Evolutionary conservation across 2,329 filamentous ascomycete species (phyloP).

Genomic region (Alternaria postmessia): DNA sequence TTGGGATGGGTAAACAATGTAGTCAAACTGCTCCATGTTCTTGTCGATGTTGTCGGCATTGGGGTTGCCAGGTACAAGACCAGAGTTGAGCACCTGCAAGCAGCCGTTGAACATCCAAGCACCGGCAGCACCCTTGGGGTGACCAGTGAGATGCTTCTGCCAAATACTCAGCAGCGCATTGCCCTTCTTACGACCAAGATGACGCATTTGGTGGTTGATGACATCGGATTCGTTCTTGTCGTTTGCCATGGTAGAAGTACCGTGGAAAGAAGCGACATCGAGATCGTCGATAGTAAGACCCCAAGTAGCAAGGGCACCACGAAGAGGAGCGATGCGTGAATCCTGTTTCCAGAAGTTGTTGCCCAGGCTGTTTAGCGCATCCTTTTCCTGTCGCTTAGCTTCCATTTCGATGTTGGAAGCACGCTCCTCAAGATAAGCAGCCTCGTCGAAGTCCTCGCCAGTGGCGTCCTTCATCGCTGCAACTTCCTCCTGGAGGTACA

Average conservation of each 20-base stretch:
- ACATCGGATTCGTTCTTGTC: conserved; percentile 99
- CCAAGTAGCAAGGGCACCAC: conserved; percentile 96
- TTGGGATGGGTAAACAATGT: conserved; percentile 95
- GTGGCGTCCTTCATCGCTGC: conserved; percentile 80
- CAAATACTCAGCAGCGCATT: conserved; percentile 97
- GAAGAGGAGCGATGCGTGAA: conserved; percentile 89
- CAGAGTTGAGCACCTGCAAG: conserved; percentile 91
- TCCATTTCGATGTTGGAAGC: conserved; percentile 86
- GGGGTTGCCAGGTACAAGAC: conserved; percentile 93
- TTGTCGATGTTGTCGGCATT: conserved; percentile 98
- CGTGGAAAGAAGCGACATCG: conserved; percentile 96
- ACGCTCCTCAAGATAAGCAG: conserved; percentile 86
- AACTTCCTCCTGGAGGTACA: conserved; percentile 92
- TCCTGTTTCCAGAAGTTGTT: conserved; percentile 99
- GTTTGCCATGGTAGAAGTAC: conserved; percentile 97
- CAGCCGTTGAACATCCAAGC: conserved; percentile 99
- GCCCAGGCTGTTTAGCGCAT: conserved; percentile 88
- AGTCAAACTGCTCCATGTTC: conserved; percentile 96
- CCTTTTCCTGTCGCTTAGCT: conserved; percentile 88
- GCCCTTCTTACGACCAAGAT: conserved; percentile 94
- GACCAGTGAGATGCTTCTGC: conserved; percentile 98
- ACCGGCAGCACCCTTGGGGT: conserved; percentile 98
- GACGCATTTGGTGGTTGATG: conserved; percentile 93
- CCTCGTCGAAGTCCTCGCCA: conserved; percentile 75
- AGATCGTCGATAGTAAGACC: conserved; percentile 97